Base-by-base conservation (phyloP, 2,329 filamentous ascomycete species). In the Alternaria gansuensis region DNA sequence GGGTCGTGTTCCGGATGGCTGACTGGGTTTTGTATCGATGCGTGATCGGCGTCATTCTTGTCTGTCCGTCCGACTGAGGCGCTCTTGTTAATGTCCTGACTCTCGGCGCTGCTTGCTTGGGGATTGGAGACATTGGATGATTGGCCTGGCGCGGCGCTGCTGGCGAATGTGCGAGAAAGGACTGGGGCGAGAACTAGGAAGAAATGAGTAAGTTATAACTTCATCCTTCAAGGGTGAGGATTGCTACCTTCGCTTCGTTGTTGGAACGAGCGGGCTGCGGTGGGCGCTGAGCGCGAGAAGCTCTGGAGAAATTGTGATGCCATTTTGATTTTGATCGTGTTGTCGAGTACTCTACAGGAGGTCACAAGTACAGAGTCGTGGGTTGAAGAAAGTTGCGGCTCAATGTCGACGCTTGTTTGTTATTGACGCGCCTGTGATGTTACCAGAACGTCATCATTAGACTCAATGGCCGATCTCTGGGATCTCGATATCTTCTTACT, bases 71-170 rank as follows among this genome's bases (percentile, higher is more conserved):
- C 60, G 10, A 58, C 23, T 4, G 60, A 59, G 10, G 60, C 56
- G 21, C 48, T 64, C 11, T 64, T 43, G 45, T 63, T 65, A 44
- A 66, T 54, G 13, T 34, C 37, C 37, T 67, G 58, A 48, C 58
- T 60, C 39, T 64, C 58, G 7, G 56, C 9, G 44, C 29, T 62
- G 46, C 39, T 56, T 33, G 64, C 62, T 33, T 65, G 55, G 2
- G 60, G 57, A 10, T 58, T 53, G 7, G 60, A 60, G 23, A 64
- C 58, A 26, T 65, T 65, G 36, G 64, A 64, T 7, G 58, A 54
- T 14, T 65, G 56, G 40, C 57, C 60, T 5, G 58, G 55, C 2
- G 40, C 48, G 5, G 62, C 59, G 34, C 57, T 34, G 37, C 33
- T 45, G 7, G 56, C 59, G 31, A 59, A 59, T 41, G 59, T 52